A percentile compares a stretch with the other conserved stretches of the same genome.
Conservation (phyloP, 495 filamentous ascomycete genomes). For the Penicillium coprophilum region DNA sequence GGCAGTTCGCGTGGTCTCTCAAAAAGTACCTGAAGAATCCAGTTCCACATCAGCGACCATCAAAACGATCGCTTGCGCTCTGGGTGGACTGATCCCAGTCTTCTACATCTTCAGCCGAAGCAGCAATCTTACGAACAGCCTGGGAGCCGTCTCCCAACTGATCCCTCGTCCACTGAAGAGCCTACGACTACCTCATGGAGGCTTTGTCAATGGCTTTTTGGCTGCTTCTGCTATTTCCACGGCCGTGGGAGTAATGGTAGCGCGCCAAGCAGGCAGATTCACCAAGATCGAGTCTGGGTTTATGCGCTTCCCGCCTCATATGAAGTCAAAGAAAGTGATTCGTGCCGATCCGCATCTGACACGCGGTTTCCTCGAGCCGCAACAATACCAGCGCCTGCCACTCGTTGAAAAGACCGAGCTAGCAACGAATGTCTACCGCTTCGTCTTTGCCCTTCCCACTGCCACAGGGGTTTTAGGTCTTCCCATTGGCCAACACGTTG, state of each 20-base stretch:
- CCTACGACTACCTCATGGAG: slow-evolving; percentile 23
- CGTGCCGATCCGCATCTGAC: slow-evolving; percentile 35
- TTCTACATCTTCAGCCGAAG: slow-evolving; percentile 15
- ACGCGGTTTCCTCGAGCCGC: slow-evolving; percentile 45
- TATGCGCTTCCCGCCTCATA: slow-evolving; percentile 41
- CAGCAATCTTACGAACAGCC: slow-evolving; percentile 7
- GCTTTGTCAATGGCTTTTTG: slow-evolving; percentile 38
- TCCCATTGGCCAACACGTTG: slow-evolving; percentile 54
- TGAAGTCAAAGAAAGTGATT: slow-evolving; percentile 29
- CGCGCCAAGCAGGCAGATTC: slow-evolving; percentile 26
- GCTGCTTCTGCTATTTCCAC: slow-evolving; percentile 30
- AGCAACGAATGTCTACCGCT: slow-evolving; percentile 46
- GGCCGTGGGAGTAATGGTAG: slow-evolving; percentile 25
- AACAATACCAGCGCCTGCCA: slow-evolving; percentile 45
- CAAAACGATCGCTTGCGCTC: slow-evolving; percentile 14
- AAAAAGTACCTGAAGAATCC: slow-evolving; percentile 14
- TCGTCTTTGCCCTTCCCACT: slow-evolving; percentile 50
- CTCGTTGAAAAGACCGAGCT: slow-evolving; percentile 45
- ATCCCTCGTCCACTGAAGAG: slow-evolving; percentile 18
- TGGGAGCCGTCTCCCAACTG: slow-evolving; percentile 14
- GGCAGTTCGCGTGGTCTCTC: slow-evolving; percentile 31
- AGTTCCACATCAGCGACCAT: slow-evolving; percentile 12
- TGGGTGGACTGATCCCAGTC: slow-evolving; percentile 19
- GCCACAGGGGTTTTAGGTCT: slow-evolving; percentile 44
- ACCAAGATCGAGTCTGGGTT: slow-evolving; percentile 37